Conservation (phyloP, 352 stramenopile genomes). For the Phytopythium chamaehyphon region DNA sequence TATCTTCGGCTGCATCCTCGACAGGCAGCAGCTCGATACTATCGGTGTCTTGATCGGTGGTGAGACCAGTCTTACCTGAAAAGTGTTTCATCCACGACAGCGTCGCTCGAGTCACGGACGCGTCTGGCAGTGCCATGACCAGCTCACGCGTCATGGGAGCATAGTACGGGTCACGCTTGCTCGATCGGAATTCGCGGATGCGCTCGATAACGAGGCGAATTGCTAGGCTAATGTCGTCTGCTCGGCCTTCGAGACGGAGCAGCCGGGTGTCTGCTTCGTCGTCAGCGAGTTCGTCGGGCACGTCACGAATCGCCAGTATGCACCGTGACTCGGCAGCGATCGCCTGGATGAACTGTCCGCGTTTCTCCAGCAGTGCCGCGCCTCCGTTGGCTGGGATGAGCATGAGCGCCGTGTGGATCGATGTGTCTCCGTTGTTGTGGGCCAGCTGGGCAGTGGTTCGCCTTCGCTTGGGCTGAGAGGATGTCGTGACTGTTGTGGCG, state of each 20-base stretch:
- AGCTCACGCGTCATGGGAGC: conserved; percentile 22
- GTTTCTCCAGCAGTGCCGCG: conserved; percentile 43
- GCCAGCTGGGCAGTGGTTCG: not conserved
- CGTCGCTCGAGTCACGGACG: conserved; percentile 37
- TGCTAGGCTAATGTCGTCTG: conserved; percentile 54
- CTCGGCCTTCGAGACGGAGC: conserved; percentile 52
- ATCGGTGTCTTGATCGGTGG: conserved; percentile 1
- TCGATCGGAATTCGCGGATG: conserved; percentile 39
- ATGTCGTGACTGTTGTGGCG: too few species aligned
- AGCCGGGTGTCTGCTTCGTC: conserved; percentile 32
- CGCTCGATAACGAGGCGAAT: conserved; percentile 55
- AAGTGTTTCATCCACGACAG: conserved; percentile 8
- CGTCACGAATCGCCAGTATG: conserved; percentile 48
- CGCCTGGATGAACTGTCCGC: conserved; percentile 42
- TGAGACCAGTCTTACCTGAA: conserved; percentile 7
- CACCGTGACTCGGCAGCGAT: conserved; percentile 45
- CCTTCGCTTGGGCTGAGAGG: too few species aligned
- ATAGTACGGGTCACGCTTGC: conserved; percentile 54
- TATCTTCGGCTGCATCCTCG: conserved; percentile 13
- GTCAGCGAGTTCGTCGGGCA: conserved; percentile 7
- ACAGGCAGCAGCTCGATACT: not conserved
- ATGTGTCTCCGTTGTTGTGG: not conserved
- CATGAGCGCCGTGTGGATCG: conserved; percentile 48
- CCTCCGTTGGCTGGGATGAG: conserved; percentile 52
- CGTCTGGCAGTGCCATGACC: conserved; percentile 27